phyloP scores from a whole-genome alignment of 768 basidiomycete genomes.

The Wakefieldia striispora region DNA sequence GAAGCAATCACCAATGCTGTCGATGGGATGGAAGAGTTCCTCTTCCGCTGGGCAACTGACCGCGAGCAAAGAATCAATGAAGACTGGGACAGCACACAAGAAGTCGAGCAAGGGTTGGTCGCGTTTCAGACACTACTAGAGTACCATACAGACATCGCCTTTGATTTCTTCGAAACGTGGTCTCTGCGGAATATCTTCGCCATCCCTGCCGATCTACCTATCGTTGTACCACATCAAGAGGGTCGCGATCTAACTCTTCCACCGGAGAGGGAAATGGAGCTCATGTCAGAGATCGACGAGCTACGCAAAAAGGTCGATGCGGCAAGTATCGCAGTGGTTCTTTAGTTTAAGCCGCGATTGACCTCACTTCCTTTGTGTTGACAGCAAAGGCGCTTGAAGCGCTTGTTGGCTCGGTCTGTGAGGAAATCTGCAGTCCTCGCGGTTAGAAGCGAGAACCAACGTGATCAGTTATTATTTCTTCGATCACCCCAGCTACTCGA shows the following conservation, averaged over 20 bases:
- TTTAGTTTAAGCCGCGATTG: conserved; percentile 3
- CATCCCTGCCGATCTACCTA: conserved; percentile 62
- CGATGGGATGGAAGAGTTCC: conserved; percentile 76
- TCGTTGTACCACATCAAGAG: conserved; percentile 76
- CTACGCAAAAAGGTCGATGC: conserved; percentile 65
- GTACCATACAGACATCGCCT: conserved; percentile 84
- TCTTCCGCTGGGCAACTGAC: conserved; percentile 70
- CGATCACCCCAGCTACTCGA: conserved; percentile 37
- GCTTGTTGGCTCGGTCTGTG: conserved; percentile 53
- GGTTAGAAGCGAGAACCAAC: conserved; percentile 43
- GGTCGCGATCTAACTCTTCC: conserved; percentile 63
- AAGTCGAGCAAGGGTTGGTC: conserved; percentile 77
- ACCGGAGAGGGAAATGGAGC: conserved; percentile 55
- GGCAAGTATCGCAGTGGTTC: conserved; percentile 43
- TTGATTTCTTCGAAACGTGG: conserved; percentile 93
- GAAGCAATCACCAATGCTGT: conserved; percentile 76
- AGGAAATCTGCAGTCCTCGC: conserved; percentile 46
- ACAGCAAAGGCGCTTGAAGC: conserved; percentile 67
- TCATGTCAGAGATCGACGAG: conserved; percentile 67
- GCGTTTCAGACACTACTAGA: conserved; percentile 88
- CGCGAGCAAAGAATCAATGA: conserved; percentile 47
- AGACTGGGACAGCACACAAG: conserved; percentile 61
- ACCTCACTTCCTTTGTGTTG: conserved; percentile 6
- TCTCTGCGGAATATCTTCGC: conserved; percentile 84
- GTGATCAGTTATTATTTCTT: conserved; percentile 45